phyloP scores from a whole-genome alignment of 352 stramenopile genomes.

The Phytophthora capsici region DNA sequence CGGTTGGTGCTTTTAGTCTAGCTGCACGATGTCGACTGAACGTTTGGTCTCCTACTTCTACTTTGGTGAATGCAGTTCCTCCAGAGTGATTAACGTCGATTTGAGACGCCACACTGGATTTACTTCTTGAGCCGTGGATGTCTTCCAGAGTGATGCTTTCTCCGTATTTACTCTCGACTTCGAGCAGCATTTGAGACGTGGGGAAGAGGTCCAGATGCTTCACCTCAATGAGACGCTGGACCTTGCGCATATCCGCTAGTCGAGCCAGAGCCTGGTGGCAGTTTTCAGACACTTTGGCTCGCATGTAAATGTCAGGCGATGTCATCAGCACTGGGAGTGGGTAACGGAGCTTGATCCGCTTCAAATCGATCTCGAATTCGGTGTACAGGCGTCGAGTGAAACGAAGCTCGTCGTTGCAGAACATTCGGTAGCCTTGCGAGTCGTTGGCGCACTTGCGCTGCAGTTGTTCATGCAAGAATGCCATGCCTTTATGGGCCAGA shows the following conservation, averaged over 20 bases:
- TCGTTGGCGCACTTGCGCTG: slow-evolving; percentile 45
- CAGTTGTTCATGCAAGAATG: slow-evolving; percentile 46
- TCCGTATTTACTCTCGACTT: slow-evolving; percentile 93
- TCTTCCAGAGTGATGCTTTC: slow-evolving; percentile 91
- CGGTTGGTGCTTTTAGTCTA: slow-evolving; percentile 74
- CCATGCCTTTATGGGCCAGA: slow-evolving; percentile 66
- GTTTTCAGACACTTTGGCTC: slow-evolving; percentile 80
- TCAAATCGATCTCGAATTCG: slow-evolving; percentile 87
- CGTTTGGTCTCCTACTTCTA: slow-evolving; percentile 9
- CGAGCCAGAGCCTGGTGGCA: slow-evolving; percentile 81
- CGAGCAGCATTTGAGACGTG: slow-evolving; percentile 70
- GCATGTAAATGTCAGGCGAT: slow-evolving; percentile 91
- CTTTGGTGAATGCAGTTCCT: slow-evolving; percentile 3
- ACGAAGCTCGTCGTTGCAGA: slow-evolving; percentile 70
- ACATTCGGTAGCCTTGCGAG: slow-evolving; percentile 56
- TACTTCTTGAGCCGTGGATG: slow-evolving; percentile 60
- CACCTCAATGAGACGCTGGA: slow-evolving; percentile 56
- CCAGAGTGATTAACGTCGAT: slow-evolving; percentile 14
- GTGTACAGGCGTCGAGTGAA: slow-evolving; percentile 89
- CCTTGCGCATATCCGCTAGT: slow-evolving; percentile 73
- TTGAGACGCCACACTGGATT: slow-evolving; percentile 8
- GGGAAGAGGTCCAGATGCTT: slow-evolving; percentile 82
- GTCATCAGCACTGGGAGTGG: slow-evolving; percentile 73
- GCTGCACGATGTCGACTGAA: slow-evolving; percentile 9
- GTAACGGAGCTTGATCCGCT: slow-evolving; percentile 89